Conservation (phyloP, 208 protist genomes). For the Leishmania turanica region DNA sequence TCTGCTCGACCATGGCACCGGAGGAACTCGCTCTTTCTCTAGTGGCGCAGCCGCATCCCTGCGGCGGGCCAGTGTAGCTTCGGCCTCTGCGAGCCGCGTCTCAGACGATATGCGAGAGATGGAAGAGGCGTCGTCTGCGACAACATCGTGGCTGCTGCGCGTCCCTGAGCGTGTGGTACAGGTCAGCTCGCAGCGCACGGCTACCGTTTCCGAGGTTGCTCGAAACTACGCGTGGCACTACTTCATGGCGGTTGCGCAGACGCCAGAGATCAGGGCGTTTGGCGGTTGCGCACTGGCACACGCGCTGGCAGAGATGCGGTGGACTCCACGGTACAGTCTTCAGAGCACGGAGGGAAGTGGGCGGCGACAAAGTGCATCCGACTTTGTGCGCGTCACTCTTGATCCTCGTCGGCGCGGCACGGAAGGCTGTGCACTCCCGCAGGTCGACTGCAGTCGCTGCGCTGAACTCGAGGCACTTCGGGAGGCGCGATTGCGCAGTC, state of each 20-base stretch:
- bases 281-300: conserved; percentile 19
- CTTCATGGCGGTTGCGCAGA: conserved; percentile 23
- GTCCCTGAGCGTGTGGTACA: conserved; percentile 7
- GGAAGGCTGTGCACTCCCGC: background rate
- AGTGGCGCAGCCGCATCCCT: background rate
- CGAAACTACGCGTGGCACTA: conserved; percentile 12
- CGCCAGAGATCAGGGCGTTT: conserved; percentile 25
- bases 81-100: background rate
- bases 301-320: conserved; percentile 15
- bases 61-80: background rate
- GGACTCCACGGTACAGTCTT: conserved; percentile 21
- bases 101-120: background rate
- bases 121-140: background rate
- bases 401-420: background rate
- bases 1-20: background rate
- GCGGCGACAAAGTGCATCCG: background rate
- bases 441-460: conserved; percentile 52
- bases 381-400: conserved; percentile 4
- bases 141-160: conserved; percentile 17
- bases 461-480: conserved; percentile 59
- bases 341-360: background rate
- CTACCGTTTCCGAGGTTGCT: conserved; percentile 28
- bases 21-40: background rate
- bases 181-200: conserved; percentile 6
- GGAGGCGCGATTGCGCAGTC: conserved; percentile 37